A percentile compares a stretch with the other conserved stretches of the same genome.
These are phyloP conservation scores for Aspergillus campestris DNA, from an alignment of 495 filamentous ascomycete species.

Conservation along the genomic window DNA sequence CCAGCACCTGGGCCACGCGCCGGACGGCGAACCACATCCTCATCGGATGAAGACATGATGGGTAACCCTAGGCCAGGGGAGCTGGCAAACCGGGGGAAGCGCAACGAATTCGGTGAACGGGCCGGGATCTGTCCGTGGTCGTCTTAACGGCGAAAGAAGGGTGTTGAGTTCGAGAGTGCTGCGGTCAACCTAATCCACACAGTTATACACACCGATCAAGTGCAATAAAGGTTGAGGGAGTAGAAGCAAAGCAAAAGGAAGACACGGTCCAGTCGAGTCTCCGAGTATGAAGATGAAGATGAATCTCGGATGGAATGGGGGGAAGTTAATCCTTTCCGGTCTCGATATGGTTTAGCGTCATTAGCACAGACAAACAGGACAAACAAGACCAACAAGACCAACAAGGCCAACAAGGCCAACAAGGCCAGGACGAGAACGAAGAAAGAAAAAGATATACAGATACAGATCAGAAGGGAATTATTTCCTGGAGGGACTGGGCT, in stretches of 20 bases:
- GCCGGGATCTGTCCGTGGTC: too few species aligned
- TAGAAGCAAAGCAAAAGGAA: too few species aligned
- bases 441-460: too few species aligned
- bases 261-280: too few species aligned
- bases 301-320: not conserved
- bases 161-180: not conserved
- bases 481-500: too few species aligned
- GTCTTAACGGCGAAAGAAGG: not conserved
- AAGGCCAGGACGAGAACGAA: too few species aligned
- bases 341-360: slow-evolving; percentile 18
- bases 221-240: too few species aligned
- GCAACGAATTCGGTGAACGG: not conserved
- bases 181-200: not conserved
- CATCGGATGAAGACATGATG: slow-evolving; percentile 36
- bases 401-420: too few species aligned
- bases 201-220: too few species aligned
- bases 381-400: slow-evolving; percentile 3
- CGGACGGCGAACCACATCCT: slow-evolving; percentile 35
- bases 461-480: too few species aligned
- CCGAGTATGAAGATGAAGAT: not conserved
- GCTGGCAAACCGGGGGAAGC: not conserved
- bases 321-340: slow-evolving; percentile 12
- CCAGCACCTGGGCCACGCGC: slow-evolving; percentile 20
- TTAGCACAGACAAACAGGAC: slow-evolving; percentile 6
- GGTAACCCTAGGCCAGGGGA: not conserved